Evolutionary conservation across 805 yeast species (phyloP).

Genomic region (Sugiyamaella floridensis): DNA sequence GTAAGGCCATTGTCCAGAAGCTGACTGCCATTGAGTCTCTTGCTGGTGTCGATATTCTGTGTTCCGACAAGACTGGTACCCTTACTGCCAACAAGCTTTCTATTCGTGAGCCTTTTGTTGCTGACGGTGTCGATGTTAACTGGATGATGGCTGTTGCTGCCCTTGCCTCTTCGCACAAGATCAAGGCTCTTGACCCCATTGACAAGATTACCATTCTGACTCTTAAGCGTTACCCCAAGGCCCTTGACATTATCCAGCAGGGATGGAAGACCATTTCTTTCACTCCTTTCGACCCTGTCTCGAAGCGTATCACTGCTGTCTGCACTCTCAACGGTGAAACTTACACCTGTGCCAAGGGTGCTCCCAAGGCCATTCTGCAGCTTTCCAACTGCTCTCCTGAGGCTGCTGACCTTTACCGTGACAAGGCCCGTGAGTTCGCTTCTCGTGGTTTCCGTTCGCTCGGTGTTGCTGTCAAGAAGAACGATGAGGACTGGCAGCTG

Average conservation of each 20-base stretch:
- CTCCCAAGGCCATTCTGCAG: slow-evolving; percentile 85
- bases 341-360: slow-evolving; percentile 96
- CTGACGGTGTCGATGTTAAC: slow-evolving; percentile 94
- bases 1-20: slow-evolving; percentile 94
- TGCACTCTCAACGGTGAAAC: slow-evolving; percentile 95
- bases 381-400: slow-evolving; percentile 62
- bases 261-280: slow-evolving; percentile 50
- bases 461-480: slow-evolving; percentile 99
- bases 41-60: slow-evolving; percentile 94
- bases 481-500: slow-evolving; percentile 97
- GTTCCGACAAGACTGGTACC: slow-evolving; percentile 98
- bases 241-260: slow-evolving; percentile 40
- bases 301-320: slow-evolving; percentile 91
- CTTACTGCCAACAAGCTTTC: slow-evolving; percentile 93
- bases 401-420: slow-evolving; percentile 87
- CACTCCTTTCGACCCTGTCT: slow-evolving; percentile 97
- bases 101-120: slow-evolving; percentile 95
- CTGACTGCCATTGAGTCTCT: slow-evolving; percentile 93
- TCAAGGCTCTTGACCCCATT: slow-evolving; percentile 95
- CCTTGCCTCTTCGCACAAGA: slow-evolving; percentile 96
- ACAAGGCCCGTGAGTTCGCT: slow-evolving; percentile 95
- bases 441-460: slow-evolving; percentile 97
- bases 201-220: slow-evolving; percentile 95
- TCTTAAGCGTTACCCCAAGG: slow-evolving; percentile 83
- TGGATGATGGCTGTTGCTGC: slow-evolving; percentile 97